These are phyloP conservation scores for Fusarium tanahbumbuense DNA, from an alignment of 2,329 filamentous ascomycete genomes.

Conservation along the genomic window DNA sequence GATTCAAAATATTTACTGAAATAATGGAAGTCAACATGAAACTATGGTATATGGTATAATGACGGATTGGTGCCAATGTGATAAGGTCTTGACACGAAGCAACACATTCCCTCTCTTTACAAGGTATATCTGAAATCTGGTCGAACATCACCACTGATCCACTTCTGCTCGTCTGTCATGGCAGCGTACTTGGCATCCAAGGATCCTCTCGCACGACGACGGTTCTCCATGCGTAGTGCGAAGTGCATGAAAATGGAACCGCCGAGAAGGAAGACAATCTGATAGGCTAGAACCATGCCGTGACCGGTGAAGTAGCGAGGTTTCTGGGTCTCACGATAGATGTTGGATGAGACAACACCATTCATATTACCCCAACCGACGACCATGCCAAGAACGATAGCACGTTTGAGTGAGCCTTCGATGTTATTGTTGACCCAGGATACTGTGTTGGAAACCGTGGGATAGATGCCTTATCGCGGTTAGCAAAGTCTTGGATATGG, in stretches of 20 bases:
- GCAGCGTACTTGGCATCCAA: constrained; percentile 67
- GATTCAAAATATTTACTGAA: background rate
- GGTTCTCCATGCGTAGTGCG: constrained; percentile 69
- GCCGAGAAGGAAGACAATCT: constrained; percentile 70
- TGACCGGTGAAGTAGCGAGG: constrained; percentile 63
- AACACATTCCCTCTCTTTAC: background rate
- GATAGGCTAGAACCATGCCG: constrained; percentile 71
- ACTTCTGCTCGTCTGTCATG: constrained; percentile 65
- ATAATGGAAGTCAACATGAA: background rate
- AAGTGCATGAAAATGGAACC: constrained; percentile 72
- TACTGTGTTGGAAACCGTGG: constrained; percentile 76
- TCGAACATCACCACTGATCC: constrained; percentile 66
- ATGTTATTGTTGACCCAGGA: constrained; percentile 78
- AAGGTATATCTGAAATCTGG: constrained; percentile 53
- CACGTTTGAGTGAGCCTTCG: constrained; percentile 71
- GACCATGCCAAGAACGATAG: constrained; percentile 77
- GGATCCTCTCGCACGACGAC: constrained; percentile 64
- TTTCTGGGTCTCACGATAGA: constrained; percentile 60
- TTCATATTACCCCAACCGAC: constrained; percentile 83
- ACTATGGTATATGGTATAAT: background rate
- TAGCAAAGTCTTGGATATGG: fast-evolving
- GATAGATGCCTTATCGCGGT: constrained; percentile 71
- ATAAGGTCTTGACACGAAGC: fast-evolving
- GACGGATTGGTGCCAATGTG: background rate
- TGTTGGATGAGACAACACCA: constrained; percentile 72